Evolutionary conservation across 1,284 basidiomycete species (phyloP).

Genomic region (Phylloboletellus chloephorus): DNA sequence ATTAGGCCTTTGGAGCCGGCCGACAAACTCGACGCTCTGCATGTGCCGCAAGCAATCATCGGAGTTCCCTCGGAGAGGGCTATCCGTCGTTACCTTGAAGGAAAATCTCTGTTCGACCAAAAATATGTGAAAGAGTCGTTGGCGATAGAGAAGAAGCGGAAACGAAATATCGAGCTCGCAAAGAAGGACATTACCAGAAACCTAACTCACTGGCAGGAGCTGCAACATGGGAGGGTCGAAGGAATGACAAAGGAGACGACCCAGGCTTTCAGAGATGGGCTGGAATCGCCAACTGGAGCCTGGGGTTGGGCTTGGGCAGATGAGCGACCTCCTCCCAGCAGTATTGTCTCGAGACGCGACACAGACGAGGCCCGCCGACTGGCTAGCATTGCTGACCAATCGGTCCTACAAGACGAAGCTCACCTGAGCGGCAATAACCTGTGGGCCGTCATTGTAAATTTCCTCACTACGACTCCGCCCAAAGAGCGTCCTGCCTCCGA

Average conservation of each 20-base stretch:
- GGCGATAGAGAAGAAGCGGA: conserved; percentile 56
- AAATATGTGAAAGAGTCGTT: conserved; percentile 56
- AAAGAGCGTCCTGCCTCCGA: conserved; percentile 19
- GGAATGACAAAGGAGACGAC: conserved; percentile 28
- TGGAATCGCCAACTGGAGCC: conserved; percentile 42
- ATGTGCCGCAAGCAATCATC: conserved; percentile 57
- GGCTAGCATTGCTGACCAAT: conserved; percentile 64
- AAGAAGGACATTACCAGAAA: conserved; percentile 51
- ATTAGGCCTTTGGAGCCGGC: conserved; percentile 76
- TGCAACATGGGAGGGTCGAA: conserved; percentile 21
- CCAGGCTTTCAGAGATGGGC: conserved; percentile 45
- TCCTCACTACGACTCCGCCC: conserved; percentile 44
- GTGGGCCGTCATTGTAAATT: conserved; percentile 61
- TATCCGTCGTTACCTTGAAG: conserved; percentile 60
- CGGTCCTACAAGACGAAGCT: conserved; percentile 50
- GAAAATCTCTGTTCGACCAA: conserved; percentile 50
- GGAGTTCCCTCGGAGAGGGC: conserved; percentile 65
- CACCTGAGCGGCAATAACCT: conserved; percentile 61
- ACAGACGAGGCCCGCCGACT: conserved; percentile 68
- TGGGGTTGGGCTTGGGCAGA: conserved; percentile 75
- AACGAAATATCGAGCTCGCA: conserved; percentile 53
- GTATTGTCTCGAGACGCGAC: conserved; percentile 73
- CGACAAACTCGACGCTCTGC: conserved; percentile 60
- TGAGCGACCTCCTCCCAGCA: conserved; percentile 75
- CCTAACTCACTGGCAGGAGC: conserved; percentile 42